Evolutionary conservation across 495 filamentous ascomycete genomes (phyloP).

Genomic region (Penicillium mononematosum): DNA sequence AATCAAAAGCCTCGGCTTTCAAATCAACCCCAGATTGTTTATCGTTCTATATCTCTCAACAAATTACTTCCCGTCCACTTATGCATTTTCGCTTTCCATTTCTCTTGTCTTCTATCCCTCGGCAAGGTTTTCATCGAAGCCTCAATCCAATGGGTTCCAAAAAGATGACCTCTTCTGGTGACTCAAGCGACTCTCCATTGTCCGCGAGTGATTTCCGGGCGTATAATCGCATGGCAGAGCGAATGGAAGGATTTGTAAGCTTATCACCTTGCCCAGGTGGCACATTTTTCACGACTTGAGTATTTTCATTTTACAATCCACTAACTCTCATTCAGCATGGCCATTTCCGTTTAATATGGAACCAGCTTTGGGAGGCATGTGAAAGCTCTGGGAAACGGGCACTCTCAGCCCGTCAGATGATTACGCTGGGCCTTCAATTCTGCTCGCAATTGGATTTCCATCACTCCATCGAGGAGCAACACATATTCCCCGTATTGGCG

Average conservation of each 20-base stretch:
- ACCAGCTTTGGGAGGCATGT: conserved; percentile 62
- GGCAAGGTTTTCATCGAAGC: conserved; percentile 1
- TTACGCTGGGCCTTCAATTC: conserved; percentile 64
- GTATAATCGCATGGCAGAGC: conserved; percentile 73
- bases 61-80: conserved; percentile 15
- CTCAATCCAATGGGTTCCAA: conserved; percentile 12
- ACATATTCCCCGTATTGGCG: conserved; percentile 78
- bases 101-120: conserved; percentile 3
- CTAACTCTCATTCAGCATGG: conserved; percentile 55
- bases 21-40: conserved; percentile 13
- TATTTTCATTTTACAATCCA: neutral
- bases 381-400: conserved; percentile 51
- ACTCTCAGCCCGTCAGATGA: conserved; percentile 63
- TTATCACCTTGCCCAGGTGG: conserved; percentile 5
- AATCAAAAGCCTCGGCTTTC: conserved; percentile 29
- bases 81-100: conserved; percentile 20
- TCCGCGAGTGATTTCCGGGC: conserved; percentile 54
- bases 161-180: neutral
- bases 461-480: conserved; percentile 80
- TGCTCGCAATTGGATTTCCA: conserved; percentile 67
- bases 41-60: conserved; percentile 6
- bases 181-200: conserved; percentile 28
- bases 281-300: neutral
- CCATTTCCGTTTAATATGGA: conserved; percentile 74
- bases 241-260: conserved; percentile 73